Percentiles rank a stretch among this genome's conserved stretches.
Conservation (phyloP, 2,329 filamentous ascomycete genomes). For the Aaosphaeria arxii region DNA sequence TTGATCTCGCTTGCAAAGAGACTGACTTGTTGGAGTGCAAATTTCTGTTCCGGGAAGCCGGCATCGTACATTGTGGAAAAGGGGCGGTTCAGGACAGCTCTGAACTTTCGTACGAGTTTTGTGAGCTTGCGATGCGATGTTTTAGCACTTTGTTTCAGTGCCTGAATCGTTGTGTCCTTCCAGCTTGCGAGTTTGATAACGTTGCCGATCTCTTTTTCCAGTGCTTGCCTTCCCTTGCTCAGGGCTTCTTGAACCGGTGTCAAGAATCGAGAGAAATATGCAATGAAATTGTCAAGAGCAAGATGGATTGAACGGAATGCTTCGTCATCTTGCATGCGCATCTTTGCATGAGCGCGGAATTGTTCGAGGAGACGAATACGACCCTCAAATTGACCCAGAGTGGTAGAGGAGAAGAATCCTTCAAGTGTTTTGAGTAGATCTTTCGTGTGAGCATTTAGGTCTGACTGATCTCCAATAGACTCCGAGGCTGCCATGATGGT, state of each 20-base stretch:
- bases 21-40: constrained; percentile 1
- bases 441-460: constrained; percentile 62
- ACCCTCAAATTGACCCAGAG: constrained; percentile 74
- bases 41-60: constrained; percentile 28
- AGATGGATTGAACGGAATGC: constrained; percentile 55
- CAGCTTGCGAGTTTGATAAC: constrained; percentile 92
- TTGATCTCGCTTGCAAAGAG: constrained; percentile 1
- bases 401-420: constrained; percentile 74
- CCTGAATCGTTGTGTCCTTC: constrained; percentile 96
- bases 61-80: constrained; percentile 57
- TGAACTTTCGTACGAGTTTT: constrained; percentile 86
- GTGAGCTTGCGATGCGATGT: constrained; percentile 91
- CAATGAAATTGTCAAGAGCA: constrained; percentile 73
- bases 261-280: constrained; percentile 71
- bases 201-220: constrained; percentile 93
- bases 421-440: constrained; percentile 74
- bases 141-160: constrained; percentile 82
- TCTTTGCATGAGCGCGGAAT: constrained; percentile 61
- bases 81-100: constrained; percentile 72
- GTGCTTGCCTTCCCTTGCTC: constrained; percentile 61
- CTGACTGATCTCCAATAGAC: constrained; percentile 56
- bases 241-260: constrained; percentile 63
- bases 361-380: constrained; percentile 67
- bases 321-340: constrained; percentile 55
- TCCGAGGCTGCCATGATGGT: constrained; percentile 75